Percentiles rank a stretch among this genome's conserved stretches.
phyloP scores from a whole-genome alignment of 768 basidiomycete species.

The Collybia sordida region DNA sequence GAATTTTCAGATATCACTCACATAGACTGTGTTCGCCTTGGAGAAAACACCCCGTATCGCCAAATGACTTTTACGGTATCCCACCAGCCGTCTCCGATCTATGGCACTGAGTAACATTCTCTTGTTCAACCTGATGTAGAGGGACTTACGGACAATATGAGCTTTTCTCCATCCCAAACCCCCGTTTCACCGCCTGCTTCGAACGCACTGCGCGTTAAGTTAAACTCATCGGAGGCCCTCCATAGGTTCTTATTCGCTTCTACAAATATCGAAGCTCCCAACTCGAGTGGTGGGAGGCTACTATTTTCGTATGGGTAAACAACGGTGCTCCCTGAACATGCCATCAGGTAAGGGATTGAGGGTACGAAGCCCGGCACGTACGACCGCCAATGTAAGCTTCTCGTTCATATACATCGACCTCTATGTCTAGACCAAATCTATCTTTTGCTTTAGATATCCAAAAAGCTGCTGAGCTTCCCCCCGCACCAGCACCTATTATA shows the following conservation, averaged over 20 bases:
- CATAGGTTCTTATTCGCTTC: conserved; percentile 64
- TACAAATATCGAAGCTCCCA: conserved; percentile 90
- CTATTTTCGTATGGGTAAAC: conserved; percentile 72
- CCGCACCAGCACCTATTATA: conserved; percentile 90
- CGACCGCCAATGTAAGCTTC: conserved; percentile 79
- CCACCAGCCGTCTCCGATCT: conserved; percentile 65
- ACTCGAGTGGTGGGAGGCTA: conserved; percentile 64
- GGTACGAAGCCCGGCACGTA: conserved; percentile 41
- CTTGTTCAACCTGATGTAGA: background rate
- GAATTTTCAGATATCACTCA: conserved; percentile 25
- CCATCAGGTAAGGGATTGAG: conserved; percentile 3
- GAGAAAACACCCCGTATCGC: conserved; percentile 72
- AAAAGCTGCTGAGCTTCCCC: conserved; percentile 79
- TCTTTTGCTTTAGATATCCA: conserved; percentile 82
- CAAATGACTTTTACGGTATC: conserved; percentile 71
- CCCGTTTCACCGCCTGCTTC: conserved; percentile 54
- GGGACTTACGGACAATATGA: conserved; percentile 59
- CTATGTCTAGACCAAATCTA: conserved; percentile 64
- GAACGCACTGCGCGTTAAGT: conserved; percentile 55
- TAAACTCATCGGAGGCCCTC: conserved; percentile 82
- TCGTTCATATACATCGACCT: conserved; percentile 85
- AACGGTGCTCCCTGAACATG: conserved; percentile 64
- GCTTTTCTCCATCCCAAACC: conserved; percentile 81
- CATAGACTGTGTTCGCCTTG: conserved; percentile 55
- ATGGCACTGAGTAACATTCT: conserved; percentile 4